Percentiles rank a stretch among this genome's conserved stretches.
These are phyloP conservation scores for Sporothrix sp. DNA, from an alignment of 2,329 filamentous ascomycete genomes.

Conservation along the genomic window DNA sequence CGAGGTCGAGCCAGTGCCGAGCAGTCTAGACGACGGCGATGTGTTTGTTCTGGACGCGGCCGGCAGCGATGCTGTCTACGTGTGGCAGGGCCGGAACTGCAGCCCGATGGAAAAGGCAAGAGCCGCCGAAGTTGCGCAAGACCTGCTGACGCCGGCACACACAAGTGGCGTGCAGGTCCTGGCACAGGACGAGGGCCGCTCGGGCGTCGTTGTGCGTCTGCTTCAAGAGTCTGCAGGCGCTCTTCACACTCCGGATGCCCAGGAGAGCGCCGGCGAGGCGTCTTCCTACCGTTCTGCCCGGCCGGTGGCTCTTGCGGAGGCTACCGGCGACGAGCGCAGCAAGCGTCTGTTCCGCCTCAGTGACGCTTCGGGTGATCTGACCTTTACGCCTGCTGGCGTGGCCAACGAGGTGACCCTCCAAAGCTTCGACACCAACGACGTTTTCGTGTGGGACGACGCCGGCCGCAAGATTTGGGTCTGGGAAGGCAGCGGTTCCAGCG, in stretches of 20 bases:
- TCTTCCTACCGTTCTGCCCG: slow-evolving; percentile 2
- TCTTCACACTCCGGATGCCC: slow-evolving; percentile 25
- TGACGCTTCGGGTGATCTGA: slow-evolving; percentile 47
- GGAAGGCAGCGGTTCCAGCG: slow-evolving; percentile 51
- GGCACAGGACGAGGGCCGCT: slow-evolving; percentile 48
- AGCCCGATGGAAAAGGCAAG: slow-evolving; percentile 61
- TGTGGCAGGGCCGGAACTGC: slow-evolving; percentile 58
- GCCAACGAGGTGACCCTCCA: no score
- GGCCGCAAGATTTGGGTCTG: slow-evolving; percentile 55
- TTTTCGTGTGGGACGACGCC: slow-evolving; percentile 52
- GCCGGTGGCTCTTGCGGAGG: slow-evolving; percentile 4
- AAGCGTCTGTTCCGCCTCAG: slow-evolving; percentile 49
- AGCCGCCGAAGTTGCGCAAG: slow-evolving; percentile 56
- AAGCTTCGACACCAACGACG: slow-evolving; percentile 50
- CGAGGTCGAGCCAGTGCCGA: slow-evolving; percentile 53
- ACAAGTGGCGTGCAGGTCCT: slow-evolving; percentile 56
- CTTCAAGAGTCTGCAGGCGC: slow-evolving; percentile 36
- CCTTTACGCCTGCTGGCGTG: slow-evolving; percentile 47
- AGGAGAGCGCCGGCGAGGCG: slow-evolving; percentile 10
- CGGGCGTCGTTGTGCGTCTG: slow-evolving; percentile 44
- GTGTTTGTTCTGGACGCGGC: slow-evolving; percentile 54
- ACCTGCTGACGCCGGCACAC: slow-evolving; percentile 50
- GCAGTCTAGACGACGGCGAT: slow-evolving; percentile 54
- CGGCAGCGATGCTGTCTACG: slow-evolving; percentile 50
- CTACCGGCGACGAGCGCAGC: background rate